Conservation (phyloP, 306 rosid genomes). For the Pyrus pyrifolia region DNA sequence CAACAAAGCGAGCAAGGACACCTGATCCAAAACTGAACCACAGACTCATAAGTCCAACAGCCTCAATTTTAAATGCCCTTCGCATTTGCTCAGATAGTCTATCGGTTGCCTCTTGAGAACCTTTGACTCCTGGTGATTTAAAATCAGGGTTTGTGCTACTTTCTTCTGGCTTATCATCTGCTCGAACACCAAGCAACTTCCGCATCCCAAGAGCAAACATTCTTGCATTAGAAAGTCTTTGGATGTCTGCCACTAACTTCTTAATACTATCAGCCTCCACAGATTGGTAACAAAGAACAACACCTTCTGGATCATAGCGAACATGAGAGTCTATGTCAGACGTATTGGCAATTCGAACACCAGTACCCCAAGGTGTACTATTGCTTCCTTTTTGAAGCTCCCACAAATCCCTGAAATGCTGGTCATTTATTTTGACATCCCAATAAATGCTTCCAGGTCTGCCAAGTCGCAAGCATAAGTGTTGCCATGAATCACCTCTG, state of each 20-base stretch:
- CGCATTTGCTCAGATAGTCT: slow-evolving; percentile 87
- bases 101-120: slow-evolving; percentile 57
- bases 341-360: slow-evolving; percentile 92
- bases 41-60: slow-evolving; percentile 92
- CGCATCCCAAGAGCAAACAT: slow-evolving; percentile 94
- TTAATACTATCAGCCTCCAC: slow-evolving; percentile 87
- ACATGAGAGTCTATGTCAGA: slow-evolving; percentile 95
- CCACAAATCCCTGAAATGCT: slow-evolving; percentile 96
- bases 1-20: slow-evolving; percentile 94
- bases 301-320: slow-evolving; percentile 94
- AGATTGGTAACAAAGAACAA: slow-evolving; percentile 85
- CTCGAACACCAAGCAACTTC: slow-evolving; percentile 74
- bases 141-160: slow-evolving; percentile 40
- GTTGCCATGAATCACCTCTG: slow-evolving; percentile 90
- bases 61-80: slow-evolving; percentile 91
- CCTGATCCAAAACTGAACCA: slow-evolving; percentile 98
- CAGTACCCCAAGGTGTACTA: slow-evolving; percentile 85
- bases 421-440: slow-evolving; percentile 97
- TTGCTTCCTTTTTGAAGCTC: slow-evolving; percentile 91
- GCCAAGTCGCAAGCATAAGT: slow-evolving; percentile 91
- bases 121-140: slow-evolving; percentile 54
- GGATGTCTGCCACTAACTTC: slow-evolving; percentile 85
- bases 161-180: slow-evolving; percentile 84
- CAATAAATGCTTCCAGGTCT: slow-evolving; percentile 95
- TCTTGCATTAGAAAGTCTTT: slow-evolving; percentile 94